phyloP scores from a whole-genome alignment of 768 basidiomycete species.

The Termitomyces sp. region DNA sequence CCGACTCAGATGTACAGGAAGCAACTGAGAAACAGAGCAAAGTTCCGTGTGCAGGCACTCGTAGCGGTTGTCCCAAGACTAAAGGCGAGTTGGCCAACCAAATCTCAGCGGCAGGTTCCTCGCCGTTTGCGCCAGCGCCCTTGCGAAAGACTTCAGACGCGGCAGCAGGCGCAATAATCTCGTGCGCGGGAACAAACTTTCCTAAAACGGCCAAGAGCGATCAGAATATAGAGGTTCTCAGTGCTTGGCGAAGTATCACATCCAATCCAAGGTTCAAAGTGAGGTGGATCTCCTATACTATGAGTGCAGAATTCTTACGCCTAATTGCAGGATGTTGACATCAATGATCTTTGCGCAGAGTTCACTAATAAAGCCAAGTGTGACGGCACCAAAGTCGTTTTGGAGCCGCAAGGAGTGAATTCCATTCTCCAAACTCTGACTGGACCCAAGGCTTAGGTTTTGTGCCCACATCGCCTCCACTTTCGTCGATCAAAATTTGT shows the following conservation, averaged over 20 bases:
- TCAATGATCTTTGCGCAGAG: slow-evolving; percentile 74
- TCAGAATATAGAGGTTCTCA: slow-evolving; percentile 70
- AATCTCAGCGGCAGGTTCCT: slow-evolving; percentile 53
- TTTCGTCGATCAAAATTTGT: background rate
- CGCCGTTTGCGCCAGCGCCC: slow-evolving; percentile 46
- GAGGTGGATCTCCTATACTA: slow-evolving; percentile 15
- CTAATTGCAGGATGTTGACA: slow-evolving; percentile 57
- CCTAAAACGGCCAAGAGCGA: slow-evolving; percentile 66
- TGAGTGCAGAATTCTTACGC: background rate
- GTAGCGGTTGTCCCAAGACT: slow-evolving; percentile 44
- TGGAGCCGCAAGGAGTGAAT: slow-evolving; percentile 52
- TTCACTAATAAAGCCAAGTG: slow-evolving; percentile 80
- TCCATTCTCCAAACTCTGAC: slow-evolving; percentile 41
- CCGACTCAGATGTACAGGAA: slow-evolving; percentile 23
- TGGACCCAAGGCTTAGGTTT: slow-evolving; percentile 16
- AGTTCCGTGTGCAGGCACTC: background rate
- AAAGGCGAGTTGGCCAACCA: slow-evolving; percentile 45
- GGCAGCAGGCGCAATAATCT: slow-evolving; percentile 47
- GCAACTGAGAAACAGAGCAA: slow-evolving; percentile 13
- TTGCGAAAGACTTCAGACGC: slow-evolving; percentile 41
- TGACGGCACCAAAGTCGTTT: slow-evolving; percentile 78
- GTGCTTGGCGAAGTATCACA: slow-evolving; percentile 75
- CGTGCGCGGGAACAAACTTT: slow-evolving; percentile 63
- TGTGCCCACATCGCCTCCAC: background rate
- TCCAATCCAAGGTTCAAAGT: slow-evolving; percentile 76